Evolutionary conservation across 192 early-diverging fungal genomes (phyloP).

Genomic region (Chytriomyces sp.): DNA sequence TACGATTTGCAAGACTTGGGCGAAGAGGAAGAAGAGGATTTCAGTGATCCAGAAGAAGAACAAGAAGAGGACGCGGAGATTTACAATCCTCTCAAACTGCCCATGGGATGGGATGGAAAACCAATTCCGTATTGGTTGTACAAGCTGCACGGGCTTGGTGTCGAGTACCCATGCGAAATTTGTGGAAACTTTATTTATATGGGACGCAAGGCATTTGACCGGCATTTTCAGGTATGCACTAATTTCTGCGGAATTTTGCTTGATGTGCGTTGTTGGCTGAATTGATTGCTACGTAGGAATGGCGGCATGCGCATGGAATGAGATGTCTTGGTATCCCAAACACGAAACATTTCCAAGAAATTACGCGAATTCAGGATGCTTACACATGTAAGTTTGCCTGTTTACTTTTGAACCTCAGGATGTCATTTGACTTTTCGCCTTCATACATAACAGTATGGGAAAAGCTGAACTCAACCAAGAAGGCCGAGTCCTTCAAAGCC

Average conservation of each 20-base stretch:
- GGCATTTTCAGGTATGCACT: conserved; percentile 77
- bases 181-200: conserved; percentile 95
- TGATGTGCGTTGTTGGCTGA: conserved; percentile 9
- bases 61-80: conserved; percentile 84
- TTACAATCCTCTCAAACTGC: conserved; percentile 96
- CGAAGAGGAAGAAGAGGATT: conserved; percentile 28
- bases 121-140: conserved; percentile 99
- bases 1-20: conserved; percentile 32
- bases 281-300: conserved; percentile 56
- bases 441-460: conserved; percentile 71
- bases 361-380: conserved; percentile 81
- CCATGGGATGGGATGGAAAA: conserved; percentile 97
- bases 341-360: conserved; percentile 31
- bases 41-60: conserved; percentile 68
- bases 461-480: conserved; percentile 73
- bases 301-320: conserved; percentile 95
- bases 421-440: conserved; percentile 1
- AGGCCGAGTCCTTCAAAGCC: conserved; percentile 68
- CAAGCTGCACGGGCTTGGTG: conserved; percentile 94
- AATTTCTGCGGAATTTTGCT: neutral
- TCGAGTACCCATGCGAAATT: conserved; percentile 95
- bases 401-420: neutral
- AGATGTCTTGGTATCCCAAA: conserved; percentile 90
- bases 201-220: conserved; percentile 94
- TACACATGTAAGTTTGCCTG: conserved; percentile 59